Conservation (phyloP, 768 basidiomycete genomes). For the Ramaria sp. region DNA sequence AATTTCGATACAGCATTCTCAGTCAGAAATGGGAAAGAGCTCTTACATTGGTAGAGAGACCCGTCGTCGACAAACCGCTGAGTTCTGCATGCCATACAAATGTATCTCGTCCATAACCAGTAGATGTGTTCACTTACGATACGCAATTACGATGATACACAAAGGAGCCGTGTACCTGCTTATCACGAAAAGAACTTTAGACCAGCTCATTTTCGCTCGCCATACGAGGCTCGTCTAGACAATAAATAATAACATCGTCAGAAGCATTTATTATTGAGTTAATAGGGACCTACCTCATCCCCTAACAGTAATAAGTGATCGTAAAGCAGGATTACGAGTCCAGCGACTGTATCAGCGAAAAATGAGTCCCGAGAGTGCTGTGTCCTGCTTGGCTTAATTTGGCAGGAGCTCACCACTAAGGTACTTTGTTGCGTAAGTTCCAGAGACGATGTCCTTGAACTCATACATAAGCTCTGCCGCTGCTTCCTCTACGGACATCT, state of each 20-base stretch:
- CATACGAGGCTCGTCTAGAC: conserved; percentile 23
- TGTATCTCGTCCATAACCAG: not conserved
- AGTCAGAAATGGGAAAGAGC: not conserved
- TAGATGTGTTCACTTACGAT: conserved; percentile 17
- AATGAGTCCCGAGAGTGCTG: not conserved
- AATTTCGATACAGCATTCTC: not conserved
- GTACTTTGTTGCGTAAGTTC: not conserved
- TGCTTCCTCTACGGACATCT: not conserved
- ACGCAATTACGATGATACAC: conserved; percentile 16
- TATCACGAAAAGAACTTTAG: conserved; percentile 29
- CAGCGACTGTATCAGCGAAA: conserved; percentile 22
- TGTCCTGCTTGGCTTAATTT: not conserved
- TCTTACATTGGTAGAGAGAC: not conserved
- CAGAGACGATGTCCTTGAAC: not conserved
- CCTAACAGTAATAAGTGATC: conserved; percentile 30
- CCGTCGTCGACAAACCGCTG: not conserved
- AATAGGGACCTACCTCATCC: conserved; percentile 22
- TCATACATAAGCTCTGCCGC: not conserved
- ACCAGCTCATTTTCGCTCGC: conserved; percentile 24
- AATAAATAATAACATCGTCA: not conserved
- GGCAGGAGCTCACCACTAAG: not conserved
- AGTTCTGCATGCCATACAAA: not conserved
- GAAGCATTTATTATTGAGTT: not conserved
- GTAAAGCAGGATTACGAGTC: conserved; percentile 26
- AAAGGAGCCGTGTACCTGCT: conserved; percentile 28